phyloP scores from a whole-genome alignment of 805 yeast genomes.

The Metschnikowia noctiluminum region DNA sequence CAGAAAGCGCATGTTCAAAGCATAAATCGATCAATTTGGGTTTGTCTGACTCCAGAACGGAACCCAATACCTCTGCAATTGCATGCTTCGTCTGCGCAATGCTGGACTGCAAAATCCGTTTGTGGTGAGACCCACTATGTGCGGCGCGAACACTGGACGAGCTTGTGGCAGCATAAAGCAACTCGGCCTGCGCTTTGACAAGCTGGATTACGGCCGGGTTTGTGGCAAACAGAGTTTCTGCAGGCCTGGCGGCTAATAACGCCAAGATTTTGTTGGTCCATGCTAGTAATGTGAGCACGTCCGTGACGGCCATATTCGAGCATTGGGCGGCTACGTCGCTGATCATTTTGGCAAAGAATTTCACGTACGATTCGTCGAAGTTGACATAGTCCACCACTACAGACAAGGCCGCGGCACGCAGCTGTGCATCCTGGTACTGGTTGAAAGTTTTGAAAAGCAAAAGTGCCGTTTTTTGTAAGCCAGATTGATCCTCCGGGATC shows the following conservation, averaged over 20 bases:
- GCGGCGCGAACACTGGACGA: conserved; percentile 12
- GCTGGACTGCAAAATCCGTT: conserved; percentile 27
- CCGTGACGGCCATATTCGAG: conserved; percentile 48
- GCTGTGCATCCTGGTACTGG: conserved; percentile 48
- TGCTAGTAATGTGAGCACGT: conserved; percentile 52
- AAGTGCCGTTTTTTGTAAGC: conserved; percentile 21
- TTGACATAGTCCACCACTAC: conserved; percentile 37
- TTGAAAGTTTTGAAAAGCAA: conserved; percentile 46
- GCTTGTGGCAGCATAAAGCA: conserved; percentile 38
- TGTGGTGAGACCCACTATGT: conserved; percentile 13
- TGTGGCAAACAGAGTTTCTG: conserved; percentile 19
- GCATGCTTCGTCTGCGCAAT: conserved; percentile 29
- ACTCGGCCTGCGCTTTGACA: conserved; percentile 28
- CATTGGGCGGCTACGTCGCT: conserved; percentile 25
- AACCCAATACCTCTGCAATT: conserved; percentile 11
- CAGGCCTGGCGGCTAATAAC: conserved; percentile 7
- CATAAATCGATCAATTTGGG: conserved; percentile 2
- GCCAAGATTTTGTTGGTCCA: conserved; percentile 45
- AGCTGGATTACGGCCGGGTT: conserved; percentile 2
- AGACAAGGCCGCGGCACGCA: conserved; percentile 41
- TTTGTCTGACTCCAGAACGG: background rate
- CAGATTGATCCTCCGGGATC: conserved; percentile 9
- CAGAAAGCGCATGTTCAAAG: conserved; percentile 1
- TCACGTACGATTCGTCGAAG: conserved; percentile 30
- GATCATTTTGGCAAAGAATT: conserved; percentile 40